Evolutionary conservation across 306 rosid genomes (phyloP).

Genomic region (Dicorynia guianensis): DNA sequence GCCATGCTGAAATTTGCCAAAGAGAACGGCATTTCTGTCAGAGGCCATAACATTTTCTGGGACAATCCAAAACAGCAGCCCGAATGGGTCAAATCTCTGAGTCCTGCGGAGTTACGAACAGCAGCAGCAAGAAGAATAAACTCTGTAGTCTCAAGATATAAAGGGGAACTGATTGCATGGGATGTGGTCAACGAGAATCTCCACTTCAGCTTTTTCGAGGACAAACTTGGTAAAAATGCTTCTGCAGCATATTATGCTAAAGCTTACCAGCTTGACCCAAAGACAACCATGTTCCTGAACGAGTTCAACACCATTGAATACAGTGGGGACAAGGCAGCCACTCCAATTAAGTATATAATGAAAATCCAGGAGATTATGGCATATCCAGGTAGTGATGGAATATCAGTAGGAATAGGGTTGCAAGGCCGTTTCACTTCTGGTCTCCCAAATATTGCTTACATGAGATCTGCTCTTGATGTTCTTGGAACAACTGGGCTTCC

Average conservation of each 20-base stretch:
- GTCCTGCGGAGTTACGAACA: conserved; percentile 46
- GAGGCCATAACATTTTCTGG: conserved; percentile 85
- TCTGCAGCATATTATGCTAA: conserved; percentile 52
- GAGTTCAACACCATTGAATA: conserved; percentile 73
- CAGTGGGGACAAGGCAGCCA: conserved; percentile 42
- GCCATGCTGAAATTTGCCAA: conserved; percentile 65
- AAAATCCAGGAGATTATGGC: conserved; percentile 55
- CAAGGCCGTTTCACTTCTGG: conserved; percentile 61
- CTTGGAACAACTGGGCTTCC: conserved; percentile 61
- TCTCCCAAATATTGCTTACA: conserved; percentile 68
- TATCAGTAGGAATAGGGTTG: conserved; percentile 64
- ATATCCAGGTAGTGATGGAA: conserved; percentile 52
- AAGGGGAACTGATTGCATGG: conserved; percentile 76
- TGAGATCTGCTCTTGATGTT: conserved; percentile 66
- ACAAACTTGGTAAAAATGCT: conserved; percentile 58
- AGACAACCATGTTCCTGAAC: conserved; percentile 64
- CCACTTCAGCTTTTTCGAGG: conserved; percentile 72
- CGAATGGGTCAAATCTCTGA: conserved; percentile 64
- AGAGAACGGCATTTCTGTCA: conserved; percentile 55
- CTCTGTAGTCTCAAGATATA: conserved; percentile 73
- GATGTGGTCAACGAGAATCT: conserved; percentile 83
- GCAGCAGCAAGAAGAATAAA: conserved; percentile 59
- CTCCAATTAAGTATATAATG: conserved; percentile 49
- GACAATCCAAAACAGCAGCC: conserved; percentile 54
- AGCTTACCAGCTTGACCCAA: conserved; percentile 67